Base-by-base conservation (phyloP, 306 rosid genomes). In the Cyamopsis tetragonoloba region DNA sequence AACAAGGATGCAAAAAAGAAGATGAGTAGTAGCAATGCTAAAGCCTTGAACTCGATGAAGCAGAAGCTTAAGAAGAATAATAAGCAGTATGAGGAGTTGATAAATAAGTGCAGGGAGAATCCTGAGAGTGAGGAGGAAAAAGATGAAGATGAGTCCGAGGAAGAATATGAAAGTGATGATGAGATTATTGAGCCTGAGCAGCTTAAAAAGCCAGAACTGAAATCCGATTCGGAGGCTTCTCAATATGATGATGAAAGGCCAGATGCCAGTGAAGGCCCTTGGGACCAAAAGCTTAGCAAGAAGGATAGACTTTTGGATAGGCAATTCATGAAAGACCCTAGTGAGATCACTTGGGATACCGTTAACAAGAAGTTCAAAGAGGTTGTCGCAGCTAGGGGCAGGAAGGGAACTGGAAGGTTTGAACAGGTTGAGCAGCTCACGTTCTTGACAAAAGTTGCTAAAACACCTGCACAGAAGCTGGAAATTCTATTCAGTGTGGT, bases 1-100 rank as follows among this genome's bases (percentile, higher is more conserved):
- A 95, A 95, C 43, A 95, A 95, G 84, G 99, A 95, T 43, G 97
- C 91, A 2, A 90, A 88, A 73, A 95, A 95, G 85, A 95, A 91
- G 82, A 95, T 95, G 97, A 95, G 99, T 59, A 88, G 93, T 47
- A 95, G 99, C 79, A 95, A 95, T 74, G 95, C 99, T 14, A 95
- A 95, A 78, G 99, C 99, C 17, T 74, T 95, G 80, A 95, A 95
- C 76, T 85, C 99, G 0, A 95, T 95, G 99, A 95, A 90, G 77
- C 99, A 95, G 85, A 95, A 95, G 28, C 70, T 95, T 68, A 95
- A 95, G 87, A 95, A 91, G 81, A 95, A 95, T 53, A 91, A 95
- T 55, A 95, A 88, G 79, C 96, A 73, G 15, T 95, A 95, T 27
- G 99, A 95, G 83, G 96, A 95, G 1, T 10, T 67, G 63, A 86